phyloP scores from a whole-genome alignment of 768 basidiomycete species.

The Kwoniella europaea region DNA sequence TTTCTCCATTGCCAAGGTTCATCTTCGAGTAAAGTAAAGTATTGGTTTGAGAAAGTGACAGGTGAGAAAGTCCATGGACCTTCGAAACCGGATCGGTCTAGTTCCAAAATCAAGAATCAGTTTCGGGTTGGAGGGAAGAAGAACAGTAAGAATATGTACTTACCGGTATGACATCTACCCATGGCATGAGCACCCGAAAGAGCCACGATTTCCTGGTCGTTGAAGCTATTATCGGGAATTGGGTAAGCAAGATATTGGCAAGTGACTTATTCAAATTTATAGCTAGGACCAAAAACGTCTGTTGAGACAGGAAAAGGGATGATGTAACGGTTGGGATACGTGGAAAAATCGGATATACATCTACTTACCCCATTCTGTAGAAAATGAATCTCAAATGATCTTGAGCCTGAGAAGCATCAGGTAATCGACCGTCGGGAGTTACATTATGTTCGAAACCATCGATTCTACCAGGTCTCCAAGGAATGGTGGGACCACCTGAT shows the following conservation, averaged over 20 bases:
- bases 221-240: constrained; percentile 64
- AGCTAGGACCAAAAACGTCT: neutral
- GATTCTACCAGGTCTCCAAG: constrained; percentile 91
- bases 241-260: constrained; percentile 23
- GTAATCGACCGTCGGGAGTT: constrained; percentile 59
- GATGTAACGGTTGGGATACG: too few species aligned
- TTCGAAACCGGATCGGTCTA: constrained; percentile 58
- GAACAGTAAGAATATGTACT: constrained; percentile 23
- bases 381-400: constrained; percentile 88
- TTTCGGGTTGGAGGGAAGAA: too few species aligned
- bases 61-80: constrained; percentile 79
- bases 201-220: constrained; percentile 96
- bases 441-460: constrained; percentile 75
- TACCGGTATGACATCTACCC: constrained; percentile 89
- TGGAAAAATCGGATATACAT: too few species aligned
- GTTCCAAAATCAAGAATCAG: neutral
- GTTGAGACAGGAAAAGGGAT: too few species aligned
- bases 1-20: constrained; percentile 93
- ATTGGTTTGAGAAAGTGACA: constrained; percentile 51
- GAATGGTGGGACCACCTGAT: constrained; percentile 87
- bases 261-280: neutral
- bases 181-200: constrained; percentile 93
- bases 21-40: constrained; percentile 65
- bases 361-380: constrained; percentile 77
- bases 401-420: constrained; percentile 77